Base-by-base conservation (phyloP, 768 basidiomycete species). In the Ephemerocybe angulata region DNA sequence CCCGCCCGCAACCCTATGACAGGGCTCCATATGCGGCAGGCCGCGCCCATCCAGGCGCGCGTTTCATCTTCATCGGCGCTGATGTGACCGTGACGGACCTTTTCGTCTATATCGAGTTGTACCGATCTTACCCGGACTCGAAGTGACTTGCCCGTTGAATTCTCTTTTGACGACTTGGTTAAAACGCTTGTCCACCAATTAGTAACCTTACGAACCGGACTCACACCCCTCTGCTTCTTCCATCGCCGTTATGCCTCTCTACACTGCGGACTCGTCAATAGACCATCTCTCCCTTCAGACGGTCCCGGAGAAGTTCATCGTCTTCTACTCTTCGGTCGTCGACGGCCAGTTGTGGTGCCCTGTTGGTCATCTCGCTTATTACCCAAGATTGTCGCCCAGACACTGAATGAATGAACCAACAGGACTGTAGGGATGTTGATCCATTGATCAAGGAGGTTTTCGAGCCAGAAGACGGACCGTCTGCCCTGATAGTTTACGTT, bases 301-400 rank as follows among this genome's bases (percentile, higher is more conserved):
- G 28, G 74, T 71, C 10, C 68, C 75, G n/a, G 81, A 83, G 38
- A 63, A 72, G 15, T 88, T 77, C 55, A 52, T 89, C 25, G 70
- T 91, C n/a, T 88, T 90, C 66, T 89, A 85, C 58, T 79, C 88
- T 10, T 88, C 86, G 19, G 72, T 84, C 48, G 77, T 82, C 1
- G 74, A 81, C 55, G 87, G 83, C 25, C 65, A 71, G 52, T 68
- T 84, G 64, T 90, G 89, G 88, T 90, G 88, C 64, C 80, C 85
- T 24, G 88, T 90, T 60, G 44, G 77, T 75, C n/a, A 52, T 54
- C 55, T 58, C 40, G n/a, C n/a, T 25, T 25, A 46, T 11, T n/a
- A 28, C 28, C 47, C 13, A 17, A 47, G 46, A 6, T 5, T 12
- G 17, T 46, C n/a, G 35, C 19, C 28, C 47, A 37, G 12, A 48